Percentiles rank a stretch among this genome's conserved stretches.
These are phyloP conservation scores for Fusarium phyllophilum DNA, from an alignment of 2,329 filamentous ascomycete species.

Conservation along the genomic window DNA sequence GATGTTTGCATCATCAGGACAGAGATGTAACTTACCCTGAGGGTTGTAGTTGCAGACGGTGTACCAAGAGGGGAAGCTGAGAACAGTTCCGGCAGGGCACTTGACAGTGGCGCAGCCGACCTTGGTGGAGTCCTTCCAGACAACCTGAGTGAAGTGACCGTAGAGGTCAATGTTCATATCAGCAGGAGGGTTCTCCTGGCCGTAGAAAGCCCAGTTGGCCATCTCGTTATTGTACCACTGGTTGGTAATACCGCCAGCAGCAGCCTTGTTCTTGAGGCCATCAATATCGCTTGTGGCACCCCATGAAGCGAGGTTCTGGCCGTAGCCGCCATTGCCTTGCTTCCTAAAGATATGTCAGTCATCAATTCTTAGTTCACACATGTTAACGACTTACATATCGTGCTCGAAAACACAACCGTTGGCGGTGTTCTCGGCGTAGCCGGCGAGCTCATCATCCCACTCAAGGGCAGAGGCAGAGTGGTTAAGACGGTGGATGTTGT, in stretches of 20 bases:
- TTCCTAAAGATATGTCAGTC: slow-evolving; percentile 57
- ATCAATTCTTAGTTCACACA: neutral
- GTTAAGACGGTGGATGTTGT: slow-evolving; percentile 88
- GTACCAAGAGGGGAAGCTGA: slow-evolving; percentile 69
- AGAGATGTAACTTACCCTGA: slow-evolving; percentile 65
- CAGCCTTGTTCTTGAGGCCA: slow-evolving; percentile 58
- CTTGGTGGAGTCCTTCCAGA: slow-evolving; percentile 53
- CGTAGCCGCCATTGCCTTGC: slow-evolving; percentile 73
- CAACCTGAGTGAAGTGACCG: slow-evolving; percentile 64
- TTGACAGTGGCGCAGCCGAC: slow-evolving; percentile 74
- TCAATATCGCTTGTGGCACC: slow-evolving; percentile 54
- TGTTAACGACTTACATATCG: slow-evolving; percentile 70
- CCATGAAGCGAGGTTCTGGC: slow-evolving; percentile 89
- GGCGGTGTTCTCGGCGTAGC: slow-evolving; percentile 72
- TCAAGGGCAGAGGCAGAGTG: slow-evolving; percentile 74
- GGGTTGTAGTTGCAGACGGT: slow-evolving; percentile 90
- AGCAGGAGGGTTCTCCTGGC: slow-evolving; percentile 63
- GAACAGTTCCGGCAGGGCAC: slow-evolving; percentile 63
- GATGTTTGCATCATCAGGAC: neutral
- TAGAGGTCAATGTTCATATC: slow-evolving; percentile 71
- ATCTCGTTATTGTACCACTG: slow-evolving; percentile 91
- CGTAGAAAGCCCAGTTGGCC: slow-evolving; percentile 68
- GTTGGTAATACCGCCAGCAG: slow-evolving; percentile 77
- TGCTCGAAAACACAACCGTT: slow-evolving; percentile 77
- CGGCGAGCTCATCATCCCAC: slow-evolving; percentile 74